Conservation (phyloP, 2,329 filamentous ascomycete species). For the Talaromyces sp. region DNA sequence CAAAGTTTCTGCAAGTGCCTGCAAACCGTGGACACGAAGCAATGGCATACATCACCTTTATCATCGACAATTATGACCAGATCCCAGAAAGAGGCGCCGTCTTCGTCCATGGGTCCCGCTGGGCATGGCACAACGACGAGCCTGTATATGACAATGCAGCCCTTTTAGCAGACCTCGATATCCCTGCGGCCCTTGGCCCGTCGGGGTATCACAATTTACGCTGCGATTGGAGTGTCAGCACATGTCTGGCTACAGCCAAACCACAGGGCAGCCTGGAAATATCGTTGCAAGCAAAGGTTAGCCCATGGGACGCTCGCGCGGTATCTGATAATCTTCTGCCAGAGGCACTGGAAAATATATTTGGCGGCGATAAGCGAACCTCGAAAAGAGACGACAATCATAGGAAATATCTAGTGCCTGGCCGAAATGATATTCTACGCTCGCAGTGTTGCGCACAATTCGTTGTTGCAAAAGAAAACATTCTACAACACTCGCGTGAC, state of each 20-base stretch:
- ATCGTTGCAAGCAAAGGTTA: slow-evolving; percentile 29
- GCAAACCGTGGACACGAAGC: slow-evolving; percentile 44
- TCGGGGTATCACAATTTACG: slow-evolving; percentile 46
- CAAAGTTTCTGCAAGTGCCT: slow-evolving; percentile 26
- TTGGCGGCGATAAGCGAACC: slow-evolving; percentile 32
- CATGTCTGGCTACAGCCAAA: slow-evolving; percentile 27
- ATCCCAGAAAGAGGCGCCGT: slow-evolving; percentile 33
- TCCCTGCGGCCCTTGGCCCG: slow-evolving; percentile 32
- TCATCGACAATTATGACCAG: slow-evolving; percentile 43
- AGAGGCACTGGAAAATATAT: slow-evolving; percentile 28
- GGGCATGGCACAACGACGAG: slow-evolving; percentile 43
- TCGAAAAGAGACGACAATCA: slow-evolving; percentile 16
- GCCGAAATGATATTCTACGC: slow-evolving; percentile 39
- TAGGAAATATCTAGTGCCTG: slow-evolving; percentile 23
- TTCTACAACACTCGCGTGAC: slow-evolving; percentile 45
- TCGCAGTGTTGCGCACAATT: slow-evolving; percentile 55
- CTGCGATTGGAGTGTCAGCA: slow-evolving; percentile 47
- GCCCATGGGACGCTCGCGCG: slow-evolving; percentile 41
- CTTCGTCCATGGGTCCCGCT: slow-evolving; percentile 42
- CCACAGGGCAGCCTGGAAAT: slow-evolving; percentile 41
- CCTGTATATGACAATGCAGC: slow-evolving; percentile 35
- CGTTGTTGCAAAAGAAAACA: slow-evolving; percentile 44
- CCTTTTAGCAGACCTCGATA: slow-evolving; percentile 29
- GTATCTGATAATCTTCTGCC: slow-evolving; percentile 36
- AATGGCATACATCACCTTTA: slow-evolving; percentile 44